These are phyloP conservation scores for Hypsizygus marmoreus DNA, from an alignment of 768 basidiomycete genomes.

Conservation along the genomic window DNA sequence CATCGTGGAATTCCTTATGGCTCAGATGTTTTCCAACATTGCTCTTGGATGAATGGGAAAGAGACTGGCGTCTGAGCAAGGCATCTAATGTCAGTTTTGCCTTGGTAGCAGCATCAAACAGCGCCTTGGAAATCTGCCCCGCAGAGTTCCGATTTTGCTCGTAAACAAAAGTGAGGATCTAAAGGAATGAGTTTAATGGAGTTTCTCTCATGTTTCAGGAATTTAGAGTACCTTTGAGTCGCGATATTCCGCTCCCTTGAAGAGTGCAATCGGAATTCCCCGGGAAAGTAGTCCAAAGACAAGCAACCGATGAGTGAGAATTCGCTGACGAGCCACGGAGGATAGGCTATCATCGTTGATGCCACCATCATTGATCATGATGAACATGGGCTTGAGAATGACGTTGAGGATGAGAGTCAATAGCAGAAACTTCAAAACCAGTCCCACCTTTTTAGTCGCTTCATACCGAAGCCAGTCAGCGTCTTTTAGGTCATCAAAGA, in stretches of 20 bases:
- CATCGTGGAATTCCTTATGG: too few species aligned
- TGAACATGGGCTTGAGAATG: constrained; percentile 75
- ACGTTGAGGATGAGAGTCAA: constrained; percentile 3
- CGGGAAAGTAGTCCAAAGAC: constrained; percentile 49
- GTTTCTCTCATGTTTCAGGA: neutral
- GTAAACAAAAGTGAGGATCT: constrained; percentile 66
- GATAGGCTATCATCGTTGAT: constrained; percentile 10
- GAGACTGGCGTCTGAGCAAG: neutral
- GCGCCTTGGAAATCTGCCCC: constrained; percentile 8
- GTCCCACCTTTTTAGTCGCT: constrained; percentile 37
- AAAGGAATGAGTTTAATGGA: neutral
- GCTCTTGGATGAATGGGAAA: too few species aligned
- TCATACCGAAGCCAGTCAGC: constrained; percentile 50
- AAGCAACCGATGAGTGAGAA: constrained; percentile 51
- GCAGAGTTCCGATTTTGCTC: constrained; percentile 27
- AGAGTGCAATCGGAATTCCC: constrained; percentile 50
- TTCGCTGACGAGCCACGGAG: constrained; percentile 17
- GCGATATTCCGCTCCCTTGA: constrained; percentile 58
- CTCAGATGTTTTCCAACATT: too few species aligned
- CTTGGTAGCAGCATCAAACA: constrained; percentile 12
- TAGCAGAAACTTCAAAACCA: neutral
- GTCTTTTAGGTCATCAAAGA: constrained; percentile 49
- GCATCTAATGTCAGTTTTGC: constrained; percentile 7
- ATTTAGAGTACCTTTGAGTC: constrained; percentile 56
- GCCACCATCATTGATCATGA: constrained; percentile 59